These are phyloP conservation scores for Lepidium aucheri DNA, from an alignment of 345 rosid species.

Conservation along the genomic window DNA sequence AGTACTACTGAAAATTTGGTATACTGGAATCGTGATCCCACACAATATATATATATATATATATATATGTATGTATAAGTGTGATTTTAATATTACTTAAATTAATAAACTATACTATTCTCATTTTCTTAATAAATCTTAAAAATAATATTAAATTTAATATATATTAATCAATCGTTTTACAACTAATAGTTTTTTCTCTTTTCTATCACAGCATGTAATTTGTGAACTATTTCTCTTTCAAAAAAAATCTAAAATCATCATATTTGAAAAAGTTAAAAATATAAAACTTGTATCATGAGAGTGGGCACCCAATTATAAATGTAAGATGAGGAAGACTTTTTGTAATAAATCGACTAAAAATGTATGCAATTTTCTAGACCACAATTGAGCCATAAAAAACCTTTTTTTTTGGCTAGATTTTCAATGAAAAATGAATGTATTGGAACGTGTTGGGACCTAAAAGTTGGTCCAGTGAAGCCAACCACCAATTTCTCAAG, in stretches of 20 bases:
- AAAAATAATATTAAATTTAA: no score
- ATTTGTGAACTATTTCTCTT: no score
- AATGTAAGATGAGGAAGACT: neutral
- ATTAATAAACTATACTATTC: no score
- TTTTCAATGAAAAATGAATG: conserved; percentile 8
- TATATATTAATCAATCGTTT: no score
- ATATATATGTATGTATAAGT: no score
- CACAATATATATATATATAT: no score
- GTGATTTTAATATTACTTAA: no score
- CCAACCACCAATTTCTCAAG: no score
- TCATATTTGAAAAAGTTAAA: neutral
- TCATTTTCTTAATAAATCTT: no score
- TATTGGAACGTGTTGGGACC: neutral
- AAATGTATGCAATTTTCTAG: neutral
- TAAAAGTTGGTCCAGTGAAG: conserved; percentile 2
- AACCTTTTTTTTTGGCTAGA: neutral
- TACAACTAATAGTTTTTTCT: no score
- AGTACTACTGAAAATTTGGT: neutral
- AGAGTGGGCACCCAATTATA: neutral
- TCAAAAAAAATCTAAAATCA: neutral
- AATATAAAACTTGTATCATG: neutral
- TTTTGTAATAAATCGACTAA: neutral
- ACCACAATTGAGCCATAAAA: neutral
- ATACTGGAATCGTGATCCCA: neutral
- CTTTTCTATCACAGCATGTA: neutral